Conservation (phyloP, 371 early-diverging fungal species). For the Lichtheimia hyalospora region DNA sequence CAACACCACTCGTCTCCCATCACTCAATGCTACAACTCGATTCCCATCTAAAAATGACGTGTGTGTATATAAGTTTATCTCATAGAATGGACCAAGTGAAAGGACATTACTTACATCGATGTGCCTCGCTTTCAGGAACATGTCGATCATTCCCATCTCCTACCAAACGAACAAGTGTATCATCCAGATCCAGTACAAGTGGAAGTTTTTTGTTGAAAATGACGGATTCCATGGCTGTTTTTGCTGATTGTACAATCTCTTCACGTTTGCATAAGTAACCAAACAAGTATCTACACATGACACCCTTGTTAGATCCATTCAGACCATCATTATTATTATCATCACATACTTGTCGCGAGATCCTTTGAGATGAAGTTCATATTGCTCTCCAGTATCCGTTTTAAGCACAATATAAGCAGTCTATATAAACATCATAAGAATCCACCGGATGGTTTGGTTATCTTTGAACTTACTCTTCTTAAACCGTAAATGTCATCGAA, state of each 20-base stretch:
- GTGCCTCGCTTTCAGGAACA: conserved; percentile 62
- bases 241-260: conserved; percentile 55
- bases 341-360: conserved; percentile 60
- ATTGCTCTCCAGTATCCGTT: conserved; percentile 51
- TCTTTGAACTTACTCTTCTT: conserved; percentile 28
- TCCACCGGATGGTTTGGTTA: not conserved
- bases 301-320: not conserved
- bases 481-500: conserved; percentile 50
- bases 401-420: conserved; percentile 56
- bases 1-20: conserved; percentile 68
- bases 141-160: conserved; percentile 67
- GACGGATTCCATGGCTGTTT: conserved; percentile 45
- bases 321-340: not conserved
- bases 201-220: conserved; percentile 59
- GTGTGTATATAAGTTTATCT: not conserved
- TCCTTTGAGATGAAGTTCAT: conserved; percentile 76
- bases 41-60: conserved; percentile 47
- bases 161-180: conserved; percentile 75
- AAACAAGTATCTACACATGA: conserved; percentile 46
- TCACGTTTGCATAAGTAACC: conserved; percentile 66
- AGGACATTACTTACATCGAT: conserved; percentile 23
- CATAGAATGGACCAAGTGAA: not conserved
- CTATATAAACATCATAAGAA: conserved; percentile 15
- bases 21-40: conserved; percentile 61
- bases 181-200: conserved; percentile 79